These are phyloP conservation scores for Tarenaya hassleriana DNA, from an alignment of 345 rosid species.

Conservation along the genomic window DNA sequence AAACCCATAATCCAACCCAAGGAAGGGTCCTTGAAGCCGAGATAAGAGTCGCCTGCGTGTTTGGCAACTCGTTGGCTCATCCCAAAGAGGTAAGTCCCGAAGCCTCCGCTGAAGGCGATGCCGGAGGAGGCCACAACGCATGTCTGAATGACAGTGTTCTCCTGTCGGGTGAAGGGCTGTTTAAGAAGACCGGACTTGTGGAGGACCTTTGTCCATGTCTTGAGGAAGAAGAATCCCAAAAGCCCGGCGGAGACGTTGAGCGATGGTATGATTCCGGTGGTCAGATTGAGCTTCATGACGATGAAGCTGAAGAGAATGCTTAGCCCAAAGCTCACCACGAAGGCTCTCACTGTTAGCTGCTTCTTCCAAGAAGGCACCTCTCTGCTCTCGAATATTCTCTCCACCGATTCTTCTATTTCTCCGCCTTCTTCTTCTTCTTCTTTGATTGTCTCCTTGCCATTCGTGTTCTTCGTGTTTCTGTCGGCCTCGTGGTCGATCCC, in stretches of 20 bases:
- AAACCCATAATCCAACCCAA: constrained; percentile 70
- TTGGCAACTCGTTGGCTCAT: constrained; percentile 60
- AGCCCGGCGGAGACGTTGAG: constrained; percentile 71
- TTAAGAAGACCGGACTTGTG: constrained; percentile 33
- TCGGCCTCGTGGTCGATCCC: constrained; percentile 23
- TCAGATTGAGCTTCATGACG: constrained; percentile 62
- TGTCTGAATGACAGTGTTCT: constrained; percentile 74
- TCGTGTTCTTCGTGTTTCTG: constrained; percentile 18
- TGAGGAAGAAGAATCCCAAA: constrained; percentile 61
- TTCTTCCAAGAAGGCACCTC: constrained; percentile 57
- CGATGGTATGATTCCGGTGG: constrained; percentile 68
- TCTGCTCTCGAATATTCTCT: constrained; percentile 40
- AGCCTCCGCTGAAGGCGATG: constrained; percentile 74
- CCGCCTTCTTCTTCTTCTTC: constrained; percentile 22
- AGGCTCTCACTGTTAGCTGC: constrained; percentile 59
- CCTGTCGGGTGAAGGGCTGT: constrained; percentile 70
- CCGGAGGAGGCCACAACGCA: constrained; percentile 80
- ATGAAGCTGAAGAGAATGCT: constrained; percentile 63
- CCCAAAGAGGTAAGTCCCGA: constrained; percentile 70
- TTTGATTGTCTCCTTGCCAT: constrained; percentile 17
- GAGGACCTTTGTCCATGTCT: constrained; percentile 55
- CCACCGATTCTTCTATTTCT: constrained; percentile 34
- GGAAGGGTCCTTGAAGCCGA: constrained; percentile 44
- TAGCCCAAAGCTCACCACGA: constrained; percentile 49
- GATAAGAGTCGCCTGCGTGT: constrained; percentile 34